Evolutionary conservation across 2,329 filamentous ascomycete species (phyloP), one percentile per base, ranked within the genome.

Genomic region (Sordariomycetes sp.): DNA sequence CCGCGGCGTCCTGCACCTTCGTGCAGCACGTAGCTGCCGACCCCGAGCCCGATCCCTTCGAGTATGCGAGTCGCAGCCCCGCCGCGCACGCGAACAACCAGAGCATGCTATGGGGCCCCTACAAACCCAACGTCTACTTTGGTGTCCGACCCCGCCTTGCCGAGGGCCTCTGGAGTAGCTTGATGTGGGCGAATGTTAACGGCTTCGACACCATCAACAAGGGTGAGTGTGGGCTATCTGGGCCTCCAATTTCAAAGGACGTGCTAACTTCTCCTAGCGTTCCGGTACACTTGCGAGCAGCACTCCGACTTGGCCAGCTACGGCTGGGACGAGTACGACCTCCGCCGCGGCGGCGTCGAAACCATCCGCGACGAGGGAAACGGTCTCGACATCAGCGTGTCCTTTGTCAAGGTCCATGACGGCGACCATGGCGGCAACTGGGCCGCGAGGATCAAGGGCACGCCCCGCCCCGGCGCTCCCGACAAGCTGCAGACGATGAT

Each of bases 251-350:
- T n/a, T 32, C 10, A 52, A 48, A 22, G n/a, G 34, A 28, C 35
- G 17, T 50, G 45, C 45, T 50, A 50, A 50, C 45, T 24, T 8
- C 17, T 10, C 12, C 32, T 36, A 94, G 90, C 85, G 64, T 87
- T 96, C 65, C 85, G 94, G 62, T 90, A 96, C 69, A 96, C 94
- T 0, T 99, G 94, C 72, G 94, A 97, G 70, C 94, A 99, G 69
- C 82, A 94, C 69, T 90, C 95, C 68, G 87, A 87, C 62, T 95
- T 99, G 80, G 87, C 84, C 53, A 92, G 92, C 58, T 99, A 99
- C 69, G 94, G 94, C 61, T 99, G 94, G 94, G 91, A 97, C 65
- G 89, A 95, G 68, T 99, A 95, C 69, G 94, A 99, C 71, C 85
- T 90, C 24, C 81, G 94, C 59, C 86, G 79, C 58, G 94, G 94